Base-by-base conservation (phyloP, 768 basidiomycete genomes). In the Suillus fuscotomentosus region DNA sequence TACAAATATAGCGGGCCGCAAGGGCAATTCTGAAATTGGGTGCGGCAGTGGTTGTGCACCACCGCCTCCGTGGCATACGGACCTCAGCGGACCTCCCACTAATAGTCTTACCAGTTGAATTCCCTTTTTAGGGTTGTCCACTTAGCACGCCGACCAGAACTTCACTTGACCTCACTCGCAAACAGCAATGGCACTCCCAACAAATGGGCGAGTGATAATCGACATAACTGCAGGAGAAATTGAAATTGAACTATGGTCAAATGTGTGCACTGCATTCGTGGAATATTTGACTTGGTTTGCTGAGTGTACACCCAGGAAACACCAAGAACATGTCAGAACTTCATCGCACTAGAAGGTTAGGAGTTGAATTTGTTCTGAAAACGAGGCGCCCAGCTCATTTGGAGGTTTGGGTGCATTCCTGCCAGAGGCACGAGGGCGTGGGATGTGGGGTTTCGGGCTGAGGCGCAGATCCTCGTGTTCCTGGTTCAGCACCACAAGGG, bases 251-350 rank as follows among this genome's bases (percentile, higher is more conserved):
- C 80, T 97, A 60, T 98, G 94, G 95, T 87, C 94, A 17, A 97
- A 94, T 82, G 92, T 27, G 74, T 65, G 11, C 8, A 60, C 34
- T 63, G 13, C 13, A 2, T 13, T 27, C 22, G 13, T 9, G 1
- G 17, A 36, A 24, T 34, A 63, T 22, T 7, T 34, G 51, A 34
- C 36, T 27, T 41, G 15, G 22, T 41, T 27, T 24, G 56, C 10
- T 24, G 22, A 39, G 54, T 17, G 20, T 41, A 31, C 24, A n/a
- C 45, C 47, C 68, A 94, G 88, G 97, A 99, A 88, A 88, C 94
- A 24, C 97, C 97, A 0, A 95, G 93, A 82, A 82, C 97, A 76
- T 96, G 94, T 73, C 86, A 96, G 55, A 96, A 96, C 77, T 94
- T 95, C 76, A 80, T 97, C 48, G 87, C 91, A 17, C 89, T 96